A percentile compares a stretch with the other conserved stretches of the same genome.
Evolutionary conservation across 768 basidiomycete species (phyloP).

Genomic region (Amanita pseudoporphyria): DNA sequence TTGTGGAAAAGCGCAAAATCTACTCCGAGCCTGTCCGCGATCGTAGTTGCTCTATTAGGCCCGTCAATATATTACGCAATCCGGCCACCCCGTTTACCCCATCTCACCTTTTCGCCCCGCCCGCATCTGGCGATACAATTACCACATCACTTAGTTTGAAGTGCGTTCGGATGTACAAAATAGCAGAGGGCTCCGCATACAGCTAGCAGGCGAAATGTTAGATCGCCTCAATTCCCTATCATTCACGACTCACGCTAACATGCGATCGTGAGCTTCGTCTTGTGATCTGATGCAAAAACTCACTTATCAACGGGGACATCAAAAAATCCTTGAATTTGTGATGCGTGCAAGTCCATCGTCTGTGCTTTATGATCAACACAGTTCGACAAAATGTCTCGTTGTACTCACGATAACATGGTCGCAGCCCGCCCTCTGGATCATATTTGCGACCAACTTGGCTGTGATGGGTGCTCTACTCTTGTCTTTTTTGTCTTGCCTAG

Average conservation of each 20-base stretch:
- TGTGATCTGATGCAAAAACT: constrained; percentile 26
- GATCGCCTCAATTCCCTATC: constrained; percentile 1
- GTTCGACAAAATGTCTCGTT: not conserved
- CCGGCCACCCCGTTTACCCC: constrained; percentile 3
- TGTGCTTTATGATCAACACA: constrained; percentile 20
- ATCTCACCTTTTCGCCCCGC: constrained; percentile 89
- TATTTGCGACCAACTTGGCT: constrained; percentile 96
- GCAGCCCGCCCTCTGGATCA: constrained; percentile 86
- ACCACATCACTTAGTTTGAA: constrained; percentile 81
- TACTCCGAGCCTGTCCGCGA: constrained; percentile 91
- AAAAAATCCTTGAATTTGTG: constrained; percentile 99
- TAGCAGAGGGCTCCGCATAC: constrained; percentile 92
- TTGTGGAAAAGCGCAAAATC: constrained; percentile 99
- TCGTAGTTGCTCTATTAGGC: constrained; percentile 75
- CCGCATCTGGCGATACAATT: constrained; percentile 97
- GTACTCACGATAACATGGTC: constrained; percentile 91
- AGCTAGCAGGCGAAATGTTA: constrained; percentile 39
- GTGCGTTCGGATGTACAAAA: constrained; percentile 89
- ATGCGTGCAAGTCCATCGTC: constrained; percentile 99
- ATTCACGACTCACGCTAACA: constrained; percentile 12
- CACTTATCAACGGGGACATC: constrained; percentile 99
- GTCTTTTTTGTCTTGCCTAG: constrained; percentile 98
- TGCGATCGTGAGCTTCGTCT: constrained; percentile 10
- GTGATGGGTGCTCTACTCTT: constrained; percentile 97
- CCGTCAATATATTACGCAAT: constrained; percentile 4